Conservation (phyloP, 768 basidiomycete genomes). For the Kwoniella sp. region DNA sequence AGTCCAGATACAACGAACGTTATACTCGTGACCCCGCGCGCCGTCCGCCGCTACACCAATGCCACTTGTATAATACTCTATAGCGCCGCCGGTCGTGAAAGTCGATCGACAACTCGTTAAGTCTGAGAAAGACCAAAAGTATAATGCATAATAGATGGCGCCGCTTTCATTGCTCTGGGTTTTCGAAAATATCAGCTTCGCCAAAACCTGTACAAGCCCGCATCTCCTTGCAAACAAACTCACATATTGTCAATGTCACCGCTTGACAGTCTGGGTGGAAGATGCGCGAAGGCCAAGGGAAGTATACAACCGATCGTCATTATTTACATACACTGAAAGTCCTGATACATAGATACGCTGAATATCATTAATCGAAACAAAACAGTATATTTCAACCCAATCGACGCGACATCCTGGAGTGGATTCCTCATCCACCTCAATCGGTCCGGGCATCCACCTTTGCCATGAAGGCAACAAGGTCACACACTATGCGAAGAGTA, state of each 20-base stretch:
- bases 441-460: neutral
- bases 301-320: too few relatives aligned
- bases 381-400: neutral
- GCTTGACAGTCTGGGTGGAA: too few relatives aligned
- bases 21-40: neutral
- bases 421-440: neutral
- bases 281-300: too few relatives aligned
- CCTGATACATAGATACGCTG: too few relatives aligned
- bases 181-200: too few relatives aligned
- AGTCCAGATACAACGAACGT: neutral
- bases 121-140: neutral
- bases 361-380: too few relatives aligned
- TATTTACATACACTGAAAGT: too few relatives aligned
- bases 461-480: slow-evolving; percentile 52
- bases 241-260: too few relatives aligned
- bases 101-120: neutral
- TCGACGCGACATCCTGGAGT: too few relatives aligned
- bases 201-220: too few relatives aligned
- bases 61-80: neutral
- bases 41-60: neutral
- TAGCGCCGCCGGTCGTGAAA: neutral
- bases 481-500: slow-evolving; percentile 42
- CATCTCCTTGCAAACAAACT: too few relatives aligned
- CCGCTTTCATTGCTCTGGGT: neutral
- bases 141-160: neutral